Evolutionary conservation across 164 flowering plant genomes (phyloP).

Genomic region (Nelumbo lutea): DNA sequence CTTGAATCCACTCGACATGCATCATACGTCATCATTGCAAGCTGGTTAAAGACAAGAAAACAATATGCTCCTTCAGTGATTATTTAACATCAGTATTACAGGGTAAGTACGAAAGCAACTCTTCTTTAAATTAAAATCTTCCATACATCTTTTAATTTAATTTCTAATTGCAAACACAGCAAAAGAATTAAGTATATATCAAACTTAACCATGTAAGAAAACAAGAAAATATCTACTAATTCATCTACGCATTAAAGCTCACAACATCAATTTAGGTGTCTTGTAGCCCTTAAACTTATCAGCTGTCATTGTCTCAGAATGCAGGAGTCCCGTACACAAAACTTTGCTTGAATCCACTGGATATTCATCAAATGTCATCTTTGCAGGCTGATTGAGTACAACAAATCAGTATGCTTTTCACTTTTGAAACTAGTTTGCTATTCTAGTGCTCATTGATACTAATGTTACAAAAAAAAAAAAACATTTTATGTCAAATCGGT

Average conservation of each 20-base stretch:
- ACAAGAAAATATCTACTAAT: background rate
- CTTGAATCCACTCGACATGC: conserved; percentile 20
- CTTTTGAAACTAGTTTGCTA: conserved; percentile 17
- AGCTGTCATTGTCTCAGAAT: conserved; percentile 22
- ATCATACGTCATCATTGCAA: conserved; percentile 41
- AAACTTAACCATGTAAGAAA: conserved; percentile 2
- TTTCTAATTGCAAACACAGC: conserved; percentile 7
- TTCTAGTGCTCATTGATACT: no score
- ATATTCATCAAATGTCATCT: conserved; percentile 35
- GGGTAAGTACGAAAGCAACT: background rate
- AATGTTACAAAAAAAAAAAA: no score
- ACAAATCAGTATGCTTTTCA: conserved; percentile 22
- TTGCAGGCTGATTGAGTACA: conserved; percentile 35
- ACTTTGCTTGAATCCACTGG: conserved; percentile 22
- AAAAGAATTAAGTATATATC: conserved; percentile 3
- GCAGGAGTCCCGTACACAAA: conserved; percentile 24
- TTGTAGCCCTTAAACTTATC: conserved; percentile 26
- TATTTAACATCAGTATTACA: conserved; percentile 1
- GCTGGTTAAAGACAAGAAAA: conserved; percentile 30
- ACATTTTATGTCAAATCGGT: no score
- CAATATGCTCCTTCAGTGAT: conserved; percentile 15
- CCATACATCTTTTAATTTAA: conserved; percentile 3
- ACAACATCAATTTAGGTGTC: conserved; percentile 19
- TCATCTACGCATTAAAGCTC: conserved; percentile 18
- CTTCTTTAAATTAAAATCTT: background rate